Evolutionary conservation across 2,329 filamentous ascomycete genomes (phyloP).

Genomic region (Aspergillus novoparasiticus): DNA sequence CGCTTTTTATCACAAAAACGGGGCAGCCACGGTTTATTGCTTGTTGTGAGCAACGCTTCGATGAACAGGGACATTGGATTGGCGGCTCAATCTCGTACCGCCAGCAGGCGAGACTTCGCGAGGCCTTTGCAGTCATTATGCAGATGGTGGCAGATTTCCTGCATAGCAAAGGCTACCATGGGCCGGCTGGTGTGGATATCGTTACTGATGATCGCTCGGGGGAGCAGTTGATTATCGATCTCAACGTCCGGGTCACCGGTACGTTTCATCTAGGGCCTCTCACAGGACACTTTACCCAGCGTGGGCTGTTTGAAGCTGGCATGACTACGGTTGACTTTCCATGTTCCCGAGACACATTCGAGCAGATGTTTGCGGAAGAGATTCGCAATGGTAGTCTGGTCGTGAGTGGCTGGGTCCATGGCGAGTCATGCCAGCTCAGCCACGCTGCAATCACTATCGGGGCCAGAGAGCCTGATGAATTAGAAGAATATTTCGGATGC

Average conservation of each 20-base stretch:
- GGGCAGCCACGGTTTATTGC: neutral
- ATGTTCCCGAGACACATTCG: neutral
- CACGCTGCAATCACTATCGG: too few species aligned
- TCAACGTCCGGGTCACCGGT: conserved; percentile 12
- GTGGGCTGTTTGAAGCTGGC: neutral
- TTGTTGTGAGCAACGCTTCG: neutral
- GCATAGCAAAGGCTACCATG: conserved; percentile 9
- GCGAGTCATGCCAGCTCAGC: too few species aligned
- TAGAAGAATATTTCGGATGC: too few species aligned
- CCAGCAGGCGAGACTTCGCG: neutral
- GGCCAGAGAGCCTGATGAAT: too few species aligned
- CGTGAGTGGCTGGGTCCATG: conserved; percentile 2
- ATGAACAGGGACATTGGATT: neutral
- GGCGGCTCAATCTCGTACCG: conserved; percentile 5
- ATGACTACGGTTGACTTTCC: neutral
- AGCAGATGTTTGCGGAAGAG: neutral
- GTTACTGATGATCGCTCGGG: neutral
- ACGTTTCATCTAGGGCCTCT: conserved; percentile 7
- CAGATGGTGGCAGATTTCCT: neutral
- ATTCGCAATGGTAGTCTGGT: conserved; percentile 3
- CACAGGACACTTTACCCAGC: neutral
- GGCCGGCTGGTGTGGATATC: conserved; percentile 9
- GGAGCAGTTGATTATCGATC: conserved; percentile 2
- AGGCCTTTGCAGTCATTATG: neutral
- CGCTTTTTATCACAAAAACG: conserved; percentile 4